Evolutionary conservation across 2,329 filamentous ascomycete species (phyloP), one percentile per base, ranked within the genome.

Genomic region (Colletotrichum orbiculare): DNA sequence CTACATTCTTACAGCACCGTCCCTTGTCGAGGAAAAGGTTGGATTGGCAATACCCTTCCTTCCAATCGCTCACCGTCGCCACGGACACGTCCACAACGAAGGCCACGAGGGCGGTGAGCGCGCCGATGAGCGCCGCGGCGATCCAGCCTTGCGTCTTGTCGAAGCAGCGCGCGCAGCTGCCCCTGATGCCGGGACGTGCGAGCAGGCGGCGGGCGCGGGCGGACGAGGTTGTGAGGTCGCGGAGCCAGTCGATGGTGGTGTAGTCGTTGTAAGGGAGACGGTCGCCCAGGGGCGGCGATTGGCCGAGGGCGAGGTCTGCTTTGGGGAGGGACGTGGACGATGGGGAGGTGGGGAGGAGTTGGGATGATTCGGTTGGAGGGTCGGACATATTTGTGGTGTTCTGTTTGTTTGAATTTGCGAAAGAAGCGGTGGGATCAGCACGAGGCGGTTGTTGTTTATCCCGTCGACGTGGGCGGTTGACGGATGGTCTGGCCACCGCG

Each of bases 191-290:
- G 12, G 52, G 47, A 4, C 45, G 45, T 1, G 42, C 45, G 3
- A 38, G 50, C 7, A 66, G 34, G 11, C 46, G 37, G 37, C 49
- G 61, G 59, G 73, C 75, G 9, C 75, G 77, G 75, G 58, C 81
- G 77, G n/a, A 85, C 69, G 87, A 84, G 74, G 86, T 87, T 72
- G 87, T 83, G 60, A 89, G 73, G 69, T 87, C 85, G 72, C 87
- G 86, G 9, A 89, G 77, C 85, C 85, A 89, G 73, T 89, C 86
- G 62, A 88, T 88, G 1, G 85, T 87, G 8, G 83, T 85, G 68
- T 89, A 89, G 67, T 88, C 83, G 70, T 87, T 87, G 71, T 89
- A 89, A 1, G 85, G 82, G 17, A 88, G 72, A 55, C 85, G 75
- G 70, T 88, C 86, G 46, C 85, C 85, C 10, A 85, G 35, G 1